A percentile compares a stretch with the other conserved stretches of the same genome.
Evolutionary conservation across 1,284 basidiomycete species (phyloP).

Genomic region (Ceratobasidium papillatum): DNA sequence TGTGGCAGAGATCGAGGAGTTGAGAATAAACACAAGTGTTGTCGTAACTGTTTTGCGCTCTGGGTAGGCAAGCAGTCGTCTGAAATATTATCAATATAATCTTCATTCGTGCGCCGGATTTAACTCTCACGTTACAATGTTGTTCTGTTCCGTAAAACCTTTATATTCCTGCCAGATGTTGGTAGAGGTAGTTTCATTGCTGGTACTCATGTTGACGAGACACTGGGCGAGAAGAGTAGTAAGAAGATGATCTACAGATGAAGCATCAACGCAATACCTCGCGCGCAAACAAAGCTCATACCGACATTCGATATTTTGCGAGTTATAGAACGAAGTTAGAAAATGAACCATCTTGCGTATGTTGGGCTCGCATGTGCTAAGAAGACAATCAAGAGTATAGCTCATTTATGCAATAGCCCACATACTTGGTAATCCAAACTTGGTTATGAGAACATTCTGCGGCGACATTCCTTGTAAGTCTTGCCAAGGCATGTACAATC

Average conservation of each 20-base stretch:
- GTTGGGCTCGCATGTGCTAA: conserved; percentile 68
- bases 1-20: conserved; percentile 67
- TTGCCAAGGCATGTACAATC: conserved; percentile 56
- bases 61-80: conserved; percentile 74
- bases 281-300: conserved; percentile 21
- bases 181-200: conserved; percentile 65
- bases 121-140: conserved; percentile 72
- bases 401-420: conserved; percentile 32
- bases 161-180: conserved; percentile 71
- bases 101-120: not conserved
- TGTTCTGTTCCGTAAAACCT: conserved; percentile 72
- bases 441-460: conserved; percentile 74
- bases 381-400: conserved; percentile 25
- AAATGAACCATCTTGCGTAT: conserved; percentile 68
- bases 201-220: conserved; percentile 77
- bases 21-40: conserved; percentile 74
- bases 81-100: conserved; percentile 50
- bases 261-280: conserved; percentile 35
- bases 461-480: conserved; percentile 79
- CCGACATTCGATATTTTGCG: conserved; percentile 65
- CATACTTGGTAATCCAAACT: conserved; percentile 66
- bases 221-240: conserved; percentile 72
- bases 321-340: conserved; percentile 73
- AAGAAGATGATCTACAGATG: conserved; percentile 60
- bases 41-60: conserved; percentile 70